Percentiles rank a stretch among this genome's conserved stretches.
Evolutionary conservation across 768 basidiomycete genomes (phyloP).

Genomic region (Suillus tomentosus): DNA sequence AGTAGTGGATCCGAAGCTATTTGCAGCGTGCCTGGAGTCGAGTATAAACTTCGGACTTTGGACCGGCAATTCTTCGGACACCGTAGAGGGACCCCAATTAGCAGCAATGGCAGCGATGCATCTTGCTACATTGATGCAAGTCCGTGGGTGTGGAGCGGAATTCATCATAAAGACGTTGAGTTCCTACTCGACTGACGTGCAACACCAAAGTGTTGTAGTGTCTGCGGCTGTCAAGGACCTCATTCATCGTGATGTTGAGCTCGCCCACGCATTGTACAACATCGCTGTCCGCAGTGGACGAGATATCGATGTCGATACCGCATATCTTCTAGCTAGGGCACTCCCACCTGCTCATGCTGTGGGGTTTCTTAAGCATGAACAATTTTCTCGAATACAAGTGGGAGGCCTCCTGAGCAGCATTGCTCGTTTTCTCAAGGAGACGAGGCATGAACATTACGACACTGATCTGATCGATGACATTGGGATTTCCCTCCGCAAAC

Average conservation of each 20-base stretch:
- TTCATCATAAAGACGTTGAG: slow-evolving; percentile 35
- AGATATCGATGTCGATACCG: slow-evolving; percentile 23
- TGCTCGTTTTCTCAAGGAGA: slow-evolving; percentile 39
- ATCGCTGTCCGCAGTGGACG: slow-evolving; percentile 29
- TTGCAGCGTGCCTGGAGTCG: slow-evolving; percentile 35
- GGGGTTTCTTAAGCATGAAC: slow-evolving; percentile 35
- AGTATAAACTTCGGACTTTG: slow-evolving; percentile 2
- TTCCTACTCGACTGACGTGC: slow-evolving; percentile 22
- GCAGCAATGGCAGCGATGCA: slow-evolving; percentile 25
- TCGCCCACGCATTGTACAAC: slow-evolving; percentile 38
- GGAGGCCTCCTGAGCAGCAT: slow-evolving; percentile 43
- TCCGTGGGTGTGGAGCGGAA: slow-evolving; percentile 29
- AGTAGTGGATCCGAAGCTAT: slow-evolving; percentile 40
- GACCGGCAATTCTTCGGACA: slow-evolving; percentile 6
- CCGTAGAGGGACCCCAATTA: slow-evolving; percentile 15
- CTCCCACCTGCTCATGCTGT: slow-evolving; percentile 29
- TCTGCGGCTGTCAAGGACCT: slow-evolving; percentile 21
- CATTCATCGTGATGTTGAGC: slow-evolving; percentile 29
- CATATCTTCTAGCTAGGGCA: slow-evolving; percentile 35
- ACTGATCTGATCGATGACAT: slow-evolving; percentile 35
- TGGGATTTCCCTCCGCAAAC: slow-evolving; percentile 34
- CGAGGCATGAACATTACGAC: slow-evolving; percentile 34
- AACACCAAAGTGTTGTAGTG: slow-evolving; percentile 33
- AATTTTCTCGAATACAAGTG: slow-evolving; percentile 32
- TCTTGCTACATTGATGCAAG: slow-evolving; percentile 29